Conservation (phyloP, 148 eudicot species). For the Mesembryanthemum crystallinum region DNA sequence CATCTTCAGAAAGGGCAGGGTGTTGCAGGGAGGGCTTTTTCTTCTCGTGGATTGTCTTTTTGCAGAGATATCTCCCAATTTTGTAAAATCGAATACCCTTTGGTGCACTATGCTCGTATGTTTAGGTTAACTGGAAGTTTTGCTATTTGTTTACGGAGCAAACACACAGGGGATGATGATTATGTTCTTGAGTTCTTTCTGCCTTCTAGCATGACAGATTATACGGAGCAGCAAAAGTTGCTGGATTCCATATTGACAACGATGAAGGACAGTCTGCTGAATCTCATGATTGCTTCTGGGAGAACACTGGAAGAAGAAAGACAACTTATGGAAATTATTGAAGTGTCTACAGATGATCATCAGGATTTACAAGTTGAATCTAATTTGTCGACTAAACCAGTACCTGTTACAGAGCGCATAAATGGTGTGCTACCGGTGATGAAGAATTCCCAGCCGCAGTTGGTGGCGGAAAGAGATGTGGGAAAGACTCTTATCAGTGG, state of each 20-base stretch:
- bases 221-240: conserved; percentile 46
- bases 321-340: conserved; percentile 50
- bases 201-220: conserved; percentile 47
- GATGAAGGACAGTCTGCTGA: conserved; percentile 59
- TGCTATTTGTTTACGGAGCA: conserved; percentile 82
- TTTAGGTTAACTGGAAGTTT: conserved; percentile 68
- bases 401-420: conserved; percentile 22
- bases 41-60: conserved; percentile 57
- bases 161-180: conserved; percentile 73
- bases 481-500: conserved; percentile 26
- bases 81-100: conserved; percentile 77
- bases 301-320: conserved; percentile 62
- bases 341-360: conserved; percentile 47
- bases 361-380: conserved; percentile 34
- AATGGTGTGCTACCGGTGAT: conserved; percentile 30
- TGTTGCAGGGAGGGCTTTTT: conserved; percentile 86
- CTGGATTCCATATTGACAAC: conserved; percentile 58
- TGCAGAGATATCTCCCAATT: conserved; percentile 69
- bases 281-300: conserved; percentile 82
- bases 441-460: conserved; percentile 32
- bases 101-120: conserved; percentile 95
- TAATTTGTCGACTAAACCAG: conserved; percentile 31
- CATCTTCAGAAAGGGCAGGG: conserved; percentile 94
- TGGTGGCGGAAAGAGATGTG: conserved; percentile 31
- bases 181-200: conserved; percentile 89